Percentiles rank a stretch among this genome's conserved stretches.
Evolutionary conservation across 805 yeast species (phyloP).

Genomic region (Candida broadrunensis): DNA sequence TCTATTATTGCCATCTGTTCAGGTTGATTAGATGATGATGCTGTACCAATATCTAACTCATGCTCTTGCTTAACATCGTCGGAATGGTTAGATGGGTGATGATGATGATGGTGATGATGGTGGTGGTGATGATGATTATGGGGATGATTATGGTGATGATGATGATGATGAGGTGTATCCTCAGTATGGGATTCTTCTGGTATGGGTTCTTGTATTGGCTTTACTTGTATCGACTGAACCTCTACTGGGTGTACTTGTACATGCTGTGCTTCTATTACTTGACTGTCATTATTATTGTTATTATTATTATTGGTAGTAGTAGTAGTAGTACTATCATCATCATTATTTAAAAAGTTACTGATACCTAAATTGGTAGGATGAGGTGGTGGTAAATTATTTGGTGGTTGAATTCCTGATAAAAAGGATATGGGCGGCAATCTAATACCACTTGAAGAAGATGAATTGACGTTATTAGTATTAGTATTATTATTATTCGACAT

Average conservation of each 20-base stretch:
- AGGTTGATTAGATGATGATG: no score
- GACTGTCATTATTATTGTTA: background rate
- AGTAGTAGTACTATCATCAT: background rate
- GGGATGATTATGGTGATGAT: slow-evolving; percentile 11
- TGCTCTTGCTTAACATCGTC: no score
- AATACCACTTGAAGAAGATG: slow-evolving; percentile 6
- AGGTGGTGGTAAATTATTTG: slow-evolving; percentile 9
- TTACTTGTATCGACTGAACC: background rate
- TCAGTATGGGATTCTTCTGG: slow-evolving; percentile 2
- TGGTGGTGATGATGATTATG: slow-evolving; percentile 8
- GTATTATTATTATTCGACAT: no score
- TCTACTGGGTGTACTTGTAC: background rate
- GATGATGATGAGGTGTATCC: slow-evolving; percentile 3
- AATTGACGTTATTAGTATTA: background rate
- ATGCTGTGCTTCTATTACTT: no score
- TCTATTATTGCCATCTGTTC: no score
- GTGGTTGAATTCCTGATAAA: slow-evolving; percentile 13
- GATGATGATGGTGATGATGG: slow-evolving; percentile 16
- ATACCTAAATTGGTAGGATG: slow-evolving; percentile 18
- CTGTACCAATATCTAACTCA: no score
- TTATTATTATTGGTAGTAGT: background rate
- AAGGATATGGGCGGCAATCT: slow-evolving; percentile 23
- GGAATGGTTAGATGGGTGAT: slow-evolving; percentile 13
- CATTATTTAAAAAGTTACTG: slow-evolving; percentile 15
- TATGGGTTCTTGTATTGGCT: slow-evolving; percentile 1